These are phyloP conservation scores for Verticillium nubilum DNA, from an alignment of 2,329 filamentous ascomycete genomes.

Conservation along the genomic window DNA sequence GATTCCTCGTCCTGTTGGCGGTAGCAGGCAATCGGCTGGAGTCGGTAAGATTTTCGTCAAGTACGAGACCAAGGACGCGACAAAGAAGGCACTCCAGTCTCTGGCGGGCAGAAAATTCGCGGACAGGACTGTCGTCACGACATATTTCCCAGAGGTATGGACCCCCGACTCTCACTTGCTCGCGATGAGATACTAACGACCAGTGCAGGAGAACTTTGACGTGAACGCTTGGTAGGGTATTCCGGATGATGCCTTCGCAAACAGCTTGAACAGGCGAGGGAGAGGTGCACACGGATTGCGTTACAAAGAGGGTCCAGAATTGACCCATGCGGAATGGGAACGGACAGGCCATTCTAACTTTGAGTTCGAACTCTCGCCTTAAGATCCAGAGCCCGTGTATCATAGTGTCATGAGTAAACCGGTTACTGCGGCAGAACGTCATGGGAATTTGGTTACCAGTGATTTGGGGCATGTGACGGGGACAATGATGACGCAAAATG, in stretches of 20 bases:
- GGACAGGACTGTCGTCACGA: conserved; percentile 91
- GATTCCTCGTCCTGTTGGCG: conserved; percentile 80
- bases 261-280: not conserved
- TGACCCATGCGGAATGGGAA: conserved; percentile 2
- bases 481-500: not conserved
- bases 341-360: not conserved
- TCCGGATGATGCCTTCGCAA: not conserved
- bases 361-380: not conserved
- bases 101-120: conserved; percentile 94
- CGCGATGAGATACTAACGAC: conserved; percentile 22
- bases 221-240: conserved; percentile 71
- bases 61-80: conserved; percentile 71
- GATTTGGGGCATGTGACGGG: not conserved
- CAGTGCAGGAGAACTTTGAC: conserved; percentile 82
- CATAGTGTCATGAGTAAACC: not conserved
- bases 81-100: conserved; percentile 80
- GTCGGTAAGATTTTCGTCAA: conserved; percentile 99
- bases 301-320: conserved; percentile 1
- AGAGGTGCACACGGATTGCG: not conserved
- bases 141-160: conserved; percentile 87
- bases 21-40: conserved; percentile 76
- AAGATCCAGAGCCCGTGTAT: not conserved
- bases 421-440: not conserved
- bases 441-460: not conserved
- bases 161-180: not conserved